phyloP scores from a whole-genome alignment of 1,139 yeast species.

The Zygoascus sp. region DNA sequence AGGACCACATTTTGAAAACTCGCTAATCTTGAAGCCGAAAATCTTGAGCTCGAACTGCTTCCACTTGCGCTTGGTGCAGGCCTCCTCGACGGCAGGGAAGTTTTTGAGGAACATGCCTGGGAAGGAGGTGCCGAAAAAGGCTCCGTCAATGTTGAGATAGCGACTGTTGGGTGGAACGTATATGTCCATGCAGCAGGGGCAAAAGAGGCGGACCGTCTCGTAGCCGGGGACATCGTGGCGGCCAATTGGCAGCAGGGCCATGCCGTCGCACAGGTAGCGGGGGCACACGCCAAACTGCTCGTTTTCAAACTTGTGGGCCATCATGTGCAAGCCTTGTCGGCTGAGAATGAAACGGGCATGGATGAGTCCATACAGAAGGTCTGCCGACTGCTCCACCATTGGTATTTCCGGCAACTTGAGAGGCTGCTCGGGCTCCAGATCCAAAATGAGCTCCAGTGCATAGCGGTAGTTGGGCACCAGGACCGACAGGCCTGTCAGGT shows the following conservation, averaged over 20 bases:
- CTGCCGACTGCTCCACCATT: constrained; percentile 83
- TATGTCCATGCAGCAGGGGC: constrained; percentile 91
- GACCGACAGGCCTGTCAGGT: constrained; percentile 79
- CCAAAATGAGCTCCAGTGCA: constrained; percentile 85
- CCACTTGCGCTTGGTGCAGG: constrained; percentile 47
- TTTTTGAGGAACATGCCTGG: constrained; percentile 88
- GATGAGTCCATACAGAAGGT: constrained; percentile 82
- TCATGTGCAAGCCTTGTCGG: constrained; percentile 82
- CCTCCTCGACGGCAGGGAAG: constrained; percentile 73
- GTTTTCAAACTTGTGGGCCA: constrained; percentile 93
- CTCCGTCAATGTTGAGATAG: constrained; percentile 87
- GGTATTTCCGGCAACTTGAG: constrained; percentile 65
- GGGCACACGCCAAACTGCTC: constrained; percentile 93
- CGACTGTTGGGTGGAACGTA: constrained; percentile 83
- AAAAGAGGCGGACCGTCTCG: constrained; percentile 85
- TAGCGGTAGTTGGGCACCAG: constrained; percentile 89
- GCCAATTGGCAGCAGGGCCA: constrained; percentile 89
- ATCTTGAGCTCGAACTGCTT: constrained; percentile 66
- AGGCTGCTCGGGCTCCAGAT: constrained; percentile 68
- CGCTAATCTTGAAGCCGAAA: constrained; percentile 83
- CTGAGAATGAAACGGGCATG: constrained; percentile 90
- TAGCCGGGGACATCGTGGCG: constrained; percentile 85
- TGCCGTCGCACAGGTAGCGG: constrained; percentile 84
- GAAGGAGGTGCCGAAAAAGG: constrained; percentile 93
- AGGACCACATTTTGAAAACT: constrained; percentile 74